Evolutionary conservation across 495 filamentous ascomycete genomes (phyloP), one percentile per base, ranked within the genome.

Genomic region (Penicillium atrosanguineum): DNA sequence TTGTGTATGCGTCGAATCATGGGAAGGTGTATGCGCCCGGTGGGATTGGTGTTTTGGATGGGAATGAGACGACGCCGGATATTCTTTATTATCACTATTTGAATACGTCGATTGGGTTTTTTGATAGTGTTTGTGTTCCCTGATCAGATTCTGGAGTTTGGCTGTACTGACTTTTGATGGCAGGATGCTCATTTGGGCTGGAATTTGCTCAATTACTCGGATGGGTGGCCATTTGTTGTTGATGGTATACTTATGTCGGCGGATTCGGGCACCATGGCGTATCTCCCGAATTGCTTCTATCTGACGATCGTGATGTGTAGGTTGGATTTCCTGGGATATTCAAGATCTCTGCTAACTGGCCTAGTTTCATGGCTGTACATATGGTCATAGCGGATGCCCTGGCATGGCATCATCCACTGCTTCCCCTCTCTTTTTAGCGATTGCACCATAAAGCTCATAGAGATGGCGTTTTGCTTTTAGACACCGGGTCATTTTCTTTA

Each of bases 1-100:
- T 70, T 7, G 63, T 79, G 15, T 79, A 78, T 52, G 78, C 62
- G 1, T 78, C 74, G 7, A 77, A 76, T 48, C 66, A 74, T 50
- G 73, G 72, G 7, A 47, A 64, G 25, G 68, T 77, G 6, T 78
- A 79, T 65, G 77, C 74, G 0, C 77, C 76, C 45, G 76, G 77
- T 45, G 77, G 76, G 2, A 21, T 72, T 29, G 77, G 74, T 1
- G 64, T 75, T 8, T 41, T 80, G 42, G 26, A 60, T 26, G 67
- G 61, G 7, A 70, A 62, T 44, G 61, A 53, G 29, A 65, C 60
- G 4, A 46, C 42, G 7, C 61, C 59, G 44, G 75, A 79, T 62
- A 67, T 79, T 41, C 57, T 79, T 15, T 80, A 78, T 23, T 79
- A 75, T 61, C 76, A 79, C 58, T 79, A 78, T 42, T 58, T 78